Conservation (phyloP, 257 asterid species). For the Solanum sitiens region DNA sequence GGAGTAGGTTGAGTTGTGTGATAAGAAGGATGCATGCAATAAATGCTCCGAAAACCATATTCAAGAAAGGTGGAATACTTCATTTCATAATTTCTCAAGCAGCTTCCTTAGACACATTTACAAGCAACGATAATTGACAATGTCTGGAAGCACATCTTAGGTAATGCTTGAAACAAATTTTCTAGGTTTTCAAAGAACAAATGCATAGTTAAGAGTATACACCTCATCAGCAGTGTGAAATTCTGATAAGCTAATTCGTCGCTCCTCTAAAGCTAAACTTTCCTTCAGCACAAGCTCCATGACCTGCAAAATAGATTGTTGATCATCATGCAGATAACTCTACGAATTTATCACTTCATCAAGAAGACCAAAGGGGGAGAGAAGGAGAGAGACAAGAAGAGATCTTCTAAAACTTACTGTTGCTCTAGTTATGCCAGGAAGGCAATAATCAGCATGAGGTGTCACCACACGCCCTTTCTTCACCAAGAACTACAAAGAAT, state of each 20-base stretch:
- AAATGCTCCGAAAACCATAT: neutral
- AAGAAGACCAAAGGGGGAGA: neutral
- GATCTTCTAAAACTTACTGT: constrained; percentile 44
- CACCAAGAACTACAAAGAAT: constrained; percentile 57
- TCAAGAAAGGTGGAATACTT: neutral
- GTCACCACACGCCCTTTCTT: constrained; percentile 64
- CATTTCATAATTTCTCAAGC: neutral
- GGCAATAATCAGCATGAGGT: constrained; percentile 89
- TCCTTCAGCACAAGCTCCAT: constrained; percentile 61
- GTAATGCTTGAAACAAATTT: neutral
- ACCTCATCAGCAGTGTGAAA: constrained; percentile 95
- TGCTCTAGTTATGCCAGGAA: constrained; percentile 80
- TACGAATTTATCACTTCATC: neutral
- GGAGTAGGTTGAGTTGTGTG: neutral
- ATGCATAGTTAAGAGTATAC: neutral
- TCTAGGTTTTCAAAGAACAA: neutral
- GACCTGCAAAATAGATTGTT: constrained; percentile 32
- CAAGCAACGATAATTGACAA: neutral
- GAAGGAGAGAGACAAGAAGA: neutral
- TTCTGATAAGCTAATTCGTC: constrained; percentile 75
- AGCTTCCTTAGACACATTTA: neutral
- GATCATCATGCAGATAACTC: neutral
- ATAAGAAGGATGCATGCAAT: neutral
- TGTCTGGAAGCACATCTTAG: neutral
- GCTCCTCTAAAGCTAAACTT: constrained; percentile 43